Percentiles rank a stretch among this genome's conserved stretches.
phyloP scores from a whole-genome alignment of 352 stramenopile species.

The Blastocystis sp. region DNA sequence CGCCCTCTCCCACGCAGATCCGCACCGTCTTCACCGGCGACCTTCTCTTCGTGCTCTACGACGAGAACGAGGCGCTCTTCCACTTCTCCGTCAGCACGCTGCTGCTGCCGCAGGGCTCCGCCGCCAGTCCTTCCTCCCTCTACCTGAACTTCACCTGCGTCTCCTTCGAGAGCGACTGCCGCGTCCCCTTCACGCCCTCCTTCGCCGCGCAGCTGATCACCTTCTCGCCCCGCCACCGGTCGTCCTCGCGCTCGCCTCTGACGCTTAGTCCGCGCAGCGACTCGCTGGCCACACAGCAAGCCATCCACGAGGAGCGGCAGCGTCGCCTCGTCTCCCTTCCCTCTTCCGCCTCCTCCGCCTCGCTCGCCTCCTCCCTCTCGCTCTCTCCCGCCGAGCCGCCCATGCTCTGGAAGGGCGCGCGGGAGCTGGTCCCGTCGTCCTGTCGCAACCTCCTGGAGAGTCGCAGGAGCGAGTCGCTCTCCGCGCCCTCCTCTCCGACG shows the following conservation, averaged over 20 bases:
- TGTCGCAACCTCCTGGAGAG: neutral
- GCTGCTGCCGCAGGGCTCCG: neutral
- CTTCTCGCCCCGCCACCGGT: neutral
- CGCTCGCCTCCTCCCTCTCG: neutral
- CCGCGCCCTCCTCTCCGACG: neutral
- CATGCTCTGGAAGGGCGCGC: conserved; percentile 6
- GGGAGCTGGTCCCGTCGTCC: neutral
- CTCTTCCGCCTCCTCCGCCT: conserved; percentile 3
- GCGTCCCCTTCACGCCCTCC: neutral
- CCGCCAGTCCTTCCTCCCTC: neutral
- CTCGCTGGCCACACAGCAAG: neutral
- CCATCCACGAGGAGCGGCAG: neutral
- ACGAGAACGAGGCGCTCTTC: neutral
- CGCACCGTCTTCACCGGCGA: neutral
- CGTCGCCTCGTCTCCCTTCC: neutral
- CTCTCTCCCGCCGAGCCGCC: neutral
- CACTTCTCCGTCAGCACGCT: conserved; percentile 39
- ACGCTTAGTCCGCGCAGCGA: neutral
- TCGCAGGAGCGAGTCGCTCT: neutral
- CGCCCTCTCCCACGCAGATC: neutral
- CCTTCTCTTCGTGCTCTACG: conserved; percentile 23
- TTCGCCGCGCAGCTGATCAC: conserved; percentile 13
- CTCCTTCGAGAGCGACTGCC: neutral
- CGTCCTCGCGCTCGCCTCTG: no score
- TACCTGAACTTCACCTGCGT: conserved; percentile 37